Base-by-base conservation (phyloP, 1,284 basidiomycete species). In the Rhodotorula sp. region DNA sequence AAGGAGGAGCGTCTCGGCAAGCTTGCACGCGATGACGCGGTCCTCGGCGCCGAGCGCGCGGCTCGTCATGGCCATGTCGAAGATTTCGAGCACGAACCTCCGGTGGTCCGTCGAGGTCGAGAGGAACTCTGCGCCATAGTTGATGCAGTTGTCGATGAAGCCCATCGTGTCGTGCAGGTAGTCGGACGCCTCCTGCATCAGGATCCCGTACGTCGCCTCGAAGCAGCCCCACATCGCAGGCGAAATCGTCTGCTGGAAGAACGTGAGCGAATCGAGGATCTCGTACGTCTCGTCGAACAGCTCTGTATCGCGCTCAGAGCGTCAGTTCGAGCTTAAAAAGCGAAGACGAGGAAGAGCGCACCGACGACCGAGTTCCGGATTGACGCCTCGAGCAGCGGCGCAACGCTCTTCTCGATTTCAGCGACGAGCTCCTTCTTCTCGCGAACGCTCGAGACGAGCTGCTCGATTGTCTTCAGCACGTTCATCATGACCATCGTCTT, bases 241-340 rank as follows among this genome's bases (percentile, higher is more conserved):
- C 48, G 90, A 87, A 77, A 96, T 90, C 67, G 85, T 82, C 77
- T 88, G 88, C 71, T 90, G 85, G 81, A 89, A 91, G 86, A 92
- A 96, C 2, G 92, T 93, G 65, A 95, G 82, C 71, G 85, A 89
- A 79, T 96, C 94, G 61, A 92, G 87, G 51, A 96, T 84, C 76
- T 94, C 92, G 79, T 91, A 92, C 84, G 91, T 88, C 80, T 92
- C 91, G 82, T 94, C 92, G 79, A 92, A 91, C 50, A 95, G 84
- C 79, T 96, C 92, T 91, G 77, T 44, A 19, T 2, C 1, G 29
- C 21, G 12, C 21, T 12, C 1, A 3, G 3, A 2, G 4, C 15
- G 55, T 62, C 54, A 62, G 55, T 17, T 27, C 72, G 5, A 50
- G 53, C 25, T 63, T 12, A 12, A 60, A 19, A 54, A 25, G 62